Evolutionary conservation across 257 asterid species (phyloP), one percentile per base, ranked within the genome.

Genomic region (Buddleja alternifolia): DNA sequence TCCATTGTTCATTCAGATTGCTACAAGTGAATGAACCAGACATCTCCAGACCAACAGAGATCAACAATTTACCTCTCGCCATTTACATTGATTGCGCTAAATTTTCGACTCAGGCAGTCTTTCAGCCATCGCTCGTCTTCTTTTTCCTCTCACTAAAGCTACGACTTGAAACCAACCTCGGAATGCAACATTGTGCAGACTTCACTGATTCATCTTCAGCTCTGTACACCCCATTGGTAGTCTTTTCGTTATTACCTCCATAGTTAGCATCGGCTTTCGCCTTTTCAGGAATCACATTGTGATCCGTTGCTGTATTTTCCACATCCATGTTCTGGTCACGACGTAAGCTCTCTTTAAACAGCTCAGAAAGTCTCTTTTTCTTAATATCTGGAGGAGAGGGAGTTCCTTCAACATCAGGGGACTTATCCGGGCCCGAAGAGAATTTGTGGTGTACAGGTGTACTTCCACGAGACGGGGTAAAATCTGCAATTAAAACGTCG

Each of bases 401-500:
- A 63, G 72, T 25, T 63, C 41, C 70, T 60, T 75, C 80, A 3
- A 41, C 44, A 54, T 50, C 50, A 48, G 63, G 48, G 58, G 78
- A n/a, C 51, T 76, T 66, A 48, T 47, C 75, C 32, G 23, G 15
- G 50, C 75, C 85, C 2, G 65, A 56, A 8, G 84, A 71, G 73
- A 74, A 74, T 55, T 59, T 71, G 73, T 73, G 81, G 80, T 85
- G 89, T 32, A 82, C 82, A 0, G 96, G 97, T 12, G 96, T 85
- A 47, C 59, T 90, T 55, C 95, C 95, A 8, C 82, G 80, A 7
- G 95, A 88, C 34, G 95, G 95, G 14, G 94, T 88, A 63, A 88
- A 86, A 80, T 90, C 96, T 88, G 86, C 78, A 53, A 8, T 4
- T 1, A 32, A 40, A 1, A 19, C 10, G 23, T 51, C 4, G n/a